phyloP scores from a whole-genome alignment of 2,329 filamentous ascomycete species.

The Ceratocystis harringtonii region DNA sequence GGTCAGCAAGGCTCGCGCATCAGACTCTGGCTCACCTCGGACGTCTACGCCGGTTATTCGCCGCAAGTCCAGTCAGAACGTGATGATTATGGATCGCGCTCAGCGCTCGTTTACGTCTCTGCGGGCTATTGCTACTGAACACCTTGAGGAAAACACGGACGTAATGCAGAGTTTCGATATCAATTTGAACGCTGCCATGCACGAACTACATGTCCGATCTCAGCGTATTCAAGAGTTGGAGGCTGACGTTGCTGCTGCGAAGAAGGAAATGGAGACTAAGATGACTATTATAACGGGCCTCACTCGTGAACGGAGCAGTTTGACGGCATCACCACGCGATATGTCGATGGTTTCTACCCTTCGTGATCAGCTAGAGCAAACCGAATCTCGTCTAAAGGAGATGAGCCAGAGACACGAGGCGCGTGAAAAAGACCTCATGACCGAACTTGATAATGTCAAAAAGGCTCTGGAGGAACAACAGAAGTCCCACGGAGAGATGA shows the following conservation, averaged over 20 bases:
- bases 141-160: constrained; percentile 69
- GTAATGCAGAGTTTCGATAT: constrained; percentile 84
- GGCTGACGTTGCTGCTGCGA: constrained; percentile 63
- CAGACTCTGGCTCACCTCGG: constrained; percentile 44
- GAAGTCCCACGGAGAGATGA: constrained; percentile 4
- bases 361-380: constrained; percentile 75
- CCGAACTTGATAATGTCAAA: constrained; percentile 45
- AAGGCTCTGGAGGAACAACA: constrained; percentile 16
- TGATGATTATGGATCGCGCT: constrained; percentile 76
- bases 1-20: constrained; percentile 57
- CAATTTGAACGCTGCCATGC: constrained; percentile 81
- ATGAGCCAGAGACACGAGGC: constrained; percentile 58
- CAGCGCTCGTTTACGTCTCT: constrained; percentile 83
- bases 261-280: constrained; percentile 95
- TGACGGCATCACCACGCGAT: constrained; percentile 72
- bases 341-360: constrained; percentile 80
- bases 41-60: constrained; percentile 66
- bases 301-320: constrained; percentile 79
- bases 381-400: constrained; percentile 61
- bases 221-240: constrained; percentile 86
- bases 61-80: constrained; percentile 80
- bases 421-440: constrained; percentile 59
- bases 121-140: constrained; percentile 73
- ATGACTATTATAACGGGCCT: constrained; percentile 89
- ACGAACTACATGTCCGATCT: constrained; percentile 72